A percentile compares a stretch with the other conserved stretches of the same genome.
Conservation (phyloP, 2,329 filamentous ascomycete species). For the Coleophoma crateriformis region DNA sequence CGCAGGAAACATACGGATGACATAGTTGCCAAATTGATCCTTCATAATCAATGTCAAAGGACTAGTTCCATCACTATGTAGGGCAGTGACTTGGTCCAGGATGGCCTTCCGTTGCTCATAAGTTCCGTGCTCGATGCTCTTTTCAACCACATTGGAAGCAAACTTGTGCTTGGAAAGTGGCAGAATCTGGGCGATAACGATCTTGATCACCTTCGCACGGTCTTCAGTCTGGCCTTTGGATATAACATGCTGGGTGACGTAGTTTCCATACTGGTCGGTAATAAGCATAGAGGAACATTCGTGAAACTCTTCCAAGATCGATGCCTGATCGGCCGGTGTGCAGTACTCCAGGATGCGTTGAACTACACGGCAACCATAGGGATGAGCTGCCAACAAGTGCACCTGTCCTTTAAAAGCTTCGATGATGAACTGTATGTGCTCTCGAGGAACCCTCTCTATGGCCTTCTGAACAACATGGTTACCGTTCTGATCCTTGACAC, state of each 20-base stretch:
- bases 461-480: constrained; percentile 97
- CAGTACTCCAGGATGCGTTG: constrained; percentile 87
- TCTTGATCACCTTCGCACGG: constrained; percentile 62
- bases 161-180: constrained; percentile 89
- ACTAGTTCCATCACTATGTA: constrained; percentile 59
- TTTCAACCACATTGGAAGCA: constrained; percentile 95
- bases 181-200: constrained; percentile 69
- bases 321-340: constrained; percentile 61
- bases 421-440: constrained; percentile 82
- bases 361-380: constrained; percentile 87
- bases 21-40: constrained; percentile 93
- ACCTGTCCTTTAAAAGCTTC: constrained; percentile 73
- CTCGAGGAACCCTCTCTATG: constrained; percentile 71
- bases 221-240: constrained; percentile 70
- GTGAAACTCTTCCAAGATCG: constrained; percentile 76
- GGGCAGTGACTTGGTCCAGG: constrained; percentile 53
- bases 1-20: constrained; percentile 73
- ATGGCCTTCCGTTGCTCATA: constrained; percentile 66
- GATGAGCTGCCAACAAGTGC: constrained; percentile 67
- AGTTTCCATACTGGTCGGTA: constrained; percentile 88
- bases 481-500: constrained; percentile 83
- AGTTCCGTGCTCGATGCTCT: constrained; percentile 72
- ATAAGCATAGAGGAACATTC: constrained; percentile 67
- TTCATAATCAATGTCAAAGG: constrained; percentile 75
- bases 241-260: constrained; percentile 91